Conservation (phyloP, 1,139 yeast genomes). For the Saccharomyces pastorianus region DNA sequence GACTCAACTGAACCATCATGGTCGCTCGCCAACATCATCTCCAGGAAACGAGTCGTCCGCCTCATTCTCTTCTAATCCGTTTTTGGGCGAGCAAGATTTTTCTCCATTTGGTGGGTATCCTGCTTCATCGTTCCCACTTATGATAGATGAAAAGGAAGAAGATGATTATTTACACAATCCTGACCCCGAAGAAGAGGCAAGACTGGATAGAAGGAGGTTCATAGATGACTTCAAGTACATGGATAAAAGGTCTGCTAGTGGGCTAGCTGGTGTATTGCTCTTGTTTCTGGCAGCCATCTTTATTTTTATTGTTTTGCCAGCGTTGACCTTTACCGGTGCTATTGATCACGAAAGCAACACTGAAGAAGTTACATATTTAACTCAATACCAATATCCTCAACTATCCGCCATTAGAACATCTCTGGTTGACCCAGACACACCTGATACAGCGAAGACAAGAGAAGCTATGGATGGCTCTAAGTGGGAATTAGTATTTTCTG, state of each 20-base stretch:
- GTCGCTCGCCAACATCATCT: conserved; percentile 4
- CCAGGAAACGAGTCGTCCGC: conserved; percentile 7
- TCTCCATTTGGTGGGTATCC: conserved; percentile 95
- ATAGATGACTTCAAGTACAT: conserved; percentile 48
- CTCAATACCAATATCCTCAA: conserved; percentile 51
- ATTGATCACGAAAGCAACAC: conserved; percentile 31
- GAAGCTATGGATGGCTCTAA: conserved; percentile 44
- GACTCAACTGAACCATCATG: conserved; percentile 22
- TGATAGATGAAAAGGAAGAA: conserved; percentile 80
- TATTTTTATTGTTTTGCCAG: conserved; percentile 64
- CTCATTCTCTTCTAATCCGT: conserved; percentile 31
- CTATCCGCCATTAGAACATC: conserved; percentile 53
- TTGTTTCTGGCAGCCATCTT: conserved; percentile 53
- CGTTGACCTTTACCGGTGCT: conserved; percentile 63
- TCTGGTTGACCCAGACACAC: conserved; percentile 75
- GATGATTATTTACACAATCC: conserved; percentile 91
- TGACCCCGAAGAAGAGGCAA: conserved; percentile 80
- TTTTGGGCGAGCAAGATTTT: conserved; percentile 39
- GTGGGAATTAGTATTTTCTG: conserved; percentile 70
- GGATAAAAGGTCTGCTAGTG: conserved; percentile 53
- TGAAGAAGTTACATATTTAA: conserved; percentile 33
- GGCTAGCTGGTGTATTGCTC: conserved; percentile 47
- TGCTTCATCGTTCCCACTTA: conserved; percentile 75
- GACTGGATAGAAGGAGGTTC: conserved; percentile 58
- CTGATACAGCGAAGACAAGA: conserved; percentile 42